phyloP scores from a whole-genome alignment of 2,329 filamentous ascomycete genomes.

The Pseudogymnoascus sp. region DNA sequence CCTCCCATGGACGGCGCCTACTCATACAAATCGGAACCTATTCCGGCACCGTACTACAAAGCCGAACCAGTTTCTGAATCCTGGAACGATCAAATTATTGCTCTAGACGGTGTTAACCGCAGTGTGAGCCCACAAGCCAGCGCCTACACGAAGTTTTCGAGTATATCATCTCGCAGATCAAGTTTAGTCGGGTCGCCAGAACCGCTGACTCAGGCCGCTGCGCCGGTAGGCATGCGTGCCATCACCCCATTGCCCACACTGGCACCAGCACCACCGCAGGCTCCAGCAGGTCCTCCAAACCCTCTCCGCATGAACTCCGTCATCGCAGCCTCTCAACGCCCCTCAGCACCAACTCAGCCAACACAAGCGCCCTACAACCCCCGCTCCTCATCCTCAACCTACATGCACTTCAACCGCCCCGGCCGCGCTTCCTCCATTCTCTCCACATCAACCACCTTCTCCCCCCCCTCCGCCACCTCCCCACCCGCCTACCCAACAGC shows the following conservation, averaged over 20 bases:
- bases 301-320: slow-evolving; percentile 8
- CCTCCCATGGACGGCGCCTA: slow-evolving; percentile 20
- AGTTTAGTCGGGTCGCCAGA: not conserved
- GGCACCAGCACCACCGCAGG: not conserved
- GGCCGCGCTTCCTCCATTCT: not conserved
- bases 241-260: not conserved
- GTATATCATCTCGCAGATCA: not conserved
- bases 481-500: not conserved
- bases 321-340: not conserved
- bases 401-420: slow-evolving; percentile 6
- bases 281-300: not conserved
- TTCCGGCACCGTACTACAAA: not conserved
- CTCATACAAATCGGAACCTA: slow-evolving; percentile 10
- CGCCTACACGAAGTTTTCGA: slow-evolving; percentile 1
- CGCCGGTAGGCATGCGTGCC: not conserved
- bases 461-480: not conserved
- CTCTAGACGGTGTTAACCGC: not conserved
- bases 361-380: not conserved
- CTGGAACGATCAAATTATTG: not conserved
- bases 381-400: not conserved
- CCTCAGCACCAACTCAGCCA: not conserved
- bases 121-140: not conserved
- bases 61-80: not conserved
- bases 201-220: not conserved
- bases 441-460: not conserved